These are phyloP conservation scores for Yarrowia porcina DNA, from an alignment of 805 yeast species.

Conservation along the genomic window DNA sequence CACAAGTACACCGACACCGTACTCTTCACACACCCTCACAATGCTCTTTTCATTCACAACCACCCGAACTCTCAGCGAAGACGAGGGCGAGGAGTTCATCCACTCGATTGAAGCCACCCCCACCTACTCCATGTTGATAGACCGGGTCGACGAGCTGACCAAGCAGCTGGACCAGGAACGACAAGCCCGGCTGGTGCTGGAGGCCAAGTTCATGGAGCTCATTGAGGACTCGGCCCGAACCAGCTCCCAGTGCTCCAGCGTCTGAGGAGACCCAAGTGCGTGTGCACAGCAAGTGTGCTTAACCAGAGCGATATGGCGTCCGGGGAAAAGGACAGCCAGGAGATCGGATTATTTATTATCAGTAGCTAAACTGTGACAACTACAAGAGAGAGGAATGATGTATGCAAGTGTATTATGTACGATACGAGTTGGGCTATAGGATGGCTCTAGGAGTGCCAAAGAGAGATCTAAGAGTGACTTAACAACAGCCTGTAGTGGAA, in stretches of 20 bases:
- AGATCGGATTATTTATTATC: background rate
- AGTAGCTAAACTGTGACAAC: background rate
- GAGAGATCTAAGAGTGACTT: too few species aligned
- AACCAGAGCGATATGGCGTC: too few species aligned
- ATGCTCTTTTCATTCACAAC: conserved; percentile 22
- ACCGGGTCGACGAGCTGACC: conserved; percentile 7
- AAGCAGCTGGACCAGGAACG: conserved; percentile 7
- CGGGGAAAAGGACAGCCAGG: background rate
- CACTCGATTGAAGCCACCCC: background rate
- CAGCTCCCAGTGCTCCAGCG: background rate
- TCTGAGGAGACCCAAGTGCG: background rate
- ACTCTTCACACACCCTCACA: background rate
- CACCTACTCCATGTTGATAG: conserved; percentile 1
- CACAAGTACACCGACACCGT: background rate
- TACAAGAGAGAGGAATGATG: too few species aligned
- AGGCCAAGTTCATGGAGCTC: background rate
- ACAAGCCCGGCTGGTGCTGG: background rate
- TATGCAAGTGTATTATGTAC: too few species aligned
- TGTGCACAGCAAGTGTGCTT: too few species aligned
- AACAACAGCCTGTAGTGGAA: too few species aligned
- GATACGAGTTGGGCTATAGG: too few species aligned
- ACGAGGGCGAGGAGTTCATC: background rate
- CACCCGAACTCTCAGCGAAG: background rate
- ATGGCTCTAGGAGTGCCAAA: too few species aligned
- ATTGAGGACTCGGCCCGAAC: background rate